phyloP scores from a whole-genome alignment of 352 stramenopile genomes.

The Phytopythium sindhum region DNA sequence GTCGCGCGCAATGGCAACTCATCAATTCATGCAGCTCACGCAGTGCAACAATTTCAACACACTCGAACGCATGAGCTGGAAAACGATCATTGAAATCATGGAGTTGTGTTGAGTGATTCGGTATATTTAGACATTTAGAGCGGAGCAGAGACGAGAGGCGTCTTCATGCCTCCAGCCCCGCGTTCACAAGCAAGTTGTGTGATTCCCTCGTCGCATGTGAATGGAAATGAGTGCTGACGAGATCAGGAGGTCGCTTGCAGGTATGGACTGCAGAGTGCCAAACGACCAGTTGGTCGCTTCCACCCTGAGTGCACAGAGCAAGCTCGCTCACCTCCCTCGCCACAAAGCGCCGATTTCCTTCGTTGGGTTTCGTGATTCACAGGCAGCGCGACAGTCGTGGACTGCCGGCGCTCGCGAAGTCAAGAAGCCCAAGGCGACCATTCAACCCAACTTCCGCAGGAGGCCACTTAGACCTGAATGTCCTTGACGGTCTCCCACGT shows the following conservation, averaged over 20 bases:
- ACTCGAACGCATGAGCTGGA: too few relatives aligned
- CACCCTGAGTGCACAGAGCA: constrained; percentile 5
- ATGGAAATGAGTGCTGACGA: constrained; percentile 8
- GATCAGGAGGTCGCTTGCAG: background rate
- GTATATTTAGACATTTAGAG: constrained; percentile 1
- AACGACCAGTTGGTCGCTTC: background rate
- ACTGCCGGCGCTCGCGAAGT: background rate
- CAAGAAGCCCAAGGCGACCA: constrained; percentile 8
- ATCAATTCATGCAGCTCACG: too few relatives aligned
- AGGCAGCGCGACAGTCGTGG: background rate
- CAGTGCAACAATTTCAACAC: too few relatives aligned
- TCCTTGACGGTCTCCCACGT: constrained; percentile 98
- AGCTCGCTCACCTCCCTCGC: background rate
- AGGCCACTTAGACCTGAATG: constrained; percentile 57
- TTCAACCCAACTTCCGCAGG: background rate
- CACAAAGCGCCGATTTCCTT: constrained; percentile 8
- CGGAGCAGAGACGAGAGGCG: background rate
- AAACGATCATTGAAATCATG: background rate
- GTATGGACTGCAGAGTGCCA: constrained; percentile 1
- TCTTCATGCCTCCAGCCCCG: background rate
- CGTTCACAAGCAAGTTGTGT: background rate
- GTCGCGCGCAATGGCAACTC: too few relatives aligned
- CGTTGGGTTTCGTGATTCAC: constrained; percentile 9
- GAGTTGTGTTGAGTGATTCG: background rate
- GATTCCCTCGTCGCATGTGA: constrained; percentile 5